Evolutionary conservation across 306 rosid species (phyloP).

Genomic region (Calophaca sinica): DNA sequence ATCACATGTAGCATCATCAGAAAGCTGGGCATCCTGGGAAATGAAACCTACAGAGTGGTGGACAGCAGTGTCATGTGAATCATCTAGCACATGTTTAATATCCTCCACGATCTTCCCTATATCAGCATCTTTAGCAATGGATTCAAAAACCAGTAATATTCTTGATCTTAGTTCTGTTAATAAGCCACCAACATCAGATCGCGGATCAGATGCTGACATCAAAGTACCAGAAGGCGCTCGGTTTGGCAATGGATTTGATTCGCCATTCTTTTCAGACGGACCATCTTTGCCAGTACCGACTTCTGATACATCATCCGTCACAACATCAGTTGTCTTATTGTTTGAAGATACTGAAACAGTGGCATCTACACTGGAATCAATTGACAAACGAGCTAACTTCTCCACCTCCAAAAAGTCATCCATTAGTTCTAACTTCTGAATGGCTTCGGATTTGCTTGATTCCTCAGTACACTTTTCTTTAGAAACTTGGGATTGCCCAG

Average conservation of each 20-base stretch:
- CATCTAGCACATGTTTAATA: slow-evolving; percentile 74
- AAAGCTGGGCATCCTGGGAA: slow-evolving; percentile 57
- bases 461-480: slow-evolving; percentile 69
- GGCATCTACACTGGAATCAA: slow-evolving; percentile 63
- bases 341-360: slow-evolving; percentile 53
- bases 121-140: slow-evolving; percentile 72
- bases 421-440: slow-evolving; percentile 86
- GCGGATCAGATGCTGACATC: slow-evolving; percentile 45
- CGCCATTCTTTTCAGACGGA: slow-evolving; percentile 51
- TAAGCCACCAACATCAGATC: slow-evolving; percentile 52
- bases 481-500: slow-evolving; percentile 66
- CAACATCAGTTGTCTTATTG: slow-evolving; percentile 54
- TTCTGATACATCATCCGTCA: slow-evolving; percentile 50
- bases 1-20: slow-evolving; percentile 63
- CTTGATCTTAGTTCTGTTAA: slow-evolving; percentile 73
- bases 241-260: slow-evolving; percentile 50
- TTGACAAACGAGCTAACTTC: slow-evolving; percentile 84
- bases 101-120: slow-evolving; percentile 75
- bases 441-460: slow-evolving; percentile 66
- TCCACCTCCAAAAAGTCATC: slow-evolving; percentile 99
- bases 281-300: slow-evolving; percentile 45
- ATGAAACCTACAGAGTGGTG: slow-evolving; percentile 53
- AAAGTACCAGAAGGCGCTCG: slow-evolving; percentile 49
- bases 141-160: slow-evolving; percentile 72
- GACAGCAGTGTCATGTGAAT: slow-evolving; percentile 59